A percentile compares a stretch with the other conserved stretches of the same genome.
Evolutionary conservation across 805 yeast species (phyloP).

Genomic region (Teunomyces barrocoloradensis): DNA sequence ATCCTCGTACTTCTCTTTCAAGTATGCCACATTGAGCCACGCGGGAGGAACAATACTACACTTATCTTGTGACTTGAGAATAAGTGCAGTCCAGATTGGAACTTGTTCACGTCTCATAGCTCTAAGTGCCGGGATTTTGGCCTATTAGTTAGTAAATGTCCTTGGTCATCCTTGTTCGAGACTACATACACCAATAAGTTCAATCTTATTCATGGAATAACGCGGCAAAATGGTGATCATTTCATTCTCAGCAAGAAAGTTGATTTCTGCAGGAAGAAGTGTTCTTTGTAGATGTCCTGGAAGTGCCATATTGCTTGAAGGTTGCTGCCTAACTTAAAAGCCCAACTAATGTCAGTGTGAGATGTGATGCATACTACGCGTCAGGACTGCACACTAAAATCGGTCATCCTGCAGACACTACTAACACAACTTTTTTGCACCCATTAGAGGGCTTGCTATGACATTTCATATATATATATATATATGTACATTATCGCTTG

Average conservation of each 20-base stretch:
- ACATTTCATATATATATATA: background rate
- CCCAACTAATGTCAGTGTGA: background rate
- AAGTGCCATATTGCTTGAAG: conserved; percentile 51
- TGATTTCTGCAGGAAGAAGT: conserved; percentile 74
- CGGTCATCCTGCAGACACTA: no score
- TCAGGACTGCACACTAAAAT: background rate
- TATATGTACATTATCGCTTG: conserved; percentile 3
- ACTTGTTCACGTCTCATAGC: conserved; percentile 69
- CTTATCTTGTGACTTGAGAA: conserved; percentile 79
- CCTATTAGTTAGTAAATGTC: conserved; percentile 23
- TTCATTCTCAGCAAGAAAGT: conserved; percentile 83
- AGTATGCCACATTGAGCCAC: conserved; percentile 64
- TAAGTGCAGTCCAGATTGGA: conserved; percentile 85
- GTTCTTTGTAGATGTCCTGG: conserved; percentile 54
- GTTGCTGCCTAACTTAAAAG: background rate
- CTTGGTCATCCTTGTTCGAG: conserved; percentile 5
- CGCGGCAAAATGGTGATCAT: conserved; percentile 73
- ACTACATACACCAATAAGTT: conserved; percentile 57
- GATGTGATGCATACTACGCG: conserved; percentile 2
- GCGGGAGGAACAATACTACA: conserved; percentile 83
- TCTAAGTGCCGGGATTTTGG: conserved; percentile 53
- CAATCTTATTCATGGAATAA: conserved; percentile 62
- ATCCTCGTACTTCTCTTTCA: conserved; percentile 60
- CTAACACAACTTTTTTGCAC: background rate
- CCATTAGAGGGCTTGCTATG: background rate